Base-by-base conservation (phyloP, 441 rosid species). In the Syzygium malaccense region DNA sequence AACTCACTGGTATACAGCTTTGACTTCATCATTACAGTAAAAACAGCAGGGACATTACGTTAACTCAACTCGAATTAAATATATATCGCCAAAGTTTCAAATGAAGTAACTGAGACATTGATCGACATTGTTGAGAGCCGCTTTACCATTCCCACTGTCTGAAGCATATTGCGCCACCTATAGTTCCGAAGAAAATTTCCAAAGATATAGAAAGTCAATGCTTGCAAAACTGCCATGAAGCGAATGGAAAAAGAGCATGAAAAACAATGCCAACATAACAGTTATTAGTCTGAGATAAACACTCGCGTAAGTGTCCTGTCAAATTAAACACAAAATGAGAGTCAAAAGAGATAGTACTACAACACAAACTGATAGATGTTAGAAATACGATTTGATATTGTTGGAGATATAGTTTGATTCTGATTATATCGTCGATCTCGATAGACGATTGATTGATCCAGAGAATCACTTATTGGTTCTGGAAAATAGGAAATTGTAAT, bases 81-180 rank as follows among this genome's bases (percentile, higher is more conserved):
- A 37, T 75, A 37, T 37, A 23, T 75, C 17, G 0, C 51, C 51
- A 41, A 75, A 75, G 51, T 75, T 26, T 75, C 56, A 83, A 87
- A 32, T 80, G 20, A 53, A 79, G 55, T 94, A 97, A 99, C 98
- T 92, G 91, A 97, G 92, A 90, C 98, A 96, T 87, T 91, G 93
- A 88, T 94, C 97, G 57, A 96, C 98, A 88, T 94, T 93, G 64
- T 88, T 88, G 84, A 91, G 85, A 48, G 98, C 99, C 66, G 93
- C 89, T 83, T 92, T 89, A 55, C 97, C 96, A 86, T 93, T 93
- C 62, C 96, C 98, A 88, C 94, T 93, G 88, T 96, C 99, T 60
- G 96, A 96, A 91, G 99, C 98, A 87, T 97, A 95, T 64, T 95
- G 97, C 57, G 99, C 99, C 57, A 94, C 98, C 98, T 95, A 92